phyloP scores from a whole-genome alignment of 805 yeast genomes.

The Groenewaldozyma salmanticensis region DNA sequence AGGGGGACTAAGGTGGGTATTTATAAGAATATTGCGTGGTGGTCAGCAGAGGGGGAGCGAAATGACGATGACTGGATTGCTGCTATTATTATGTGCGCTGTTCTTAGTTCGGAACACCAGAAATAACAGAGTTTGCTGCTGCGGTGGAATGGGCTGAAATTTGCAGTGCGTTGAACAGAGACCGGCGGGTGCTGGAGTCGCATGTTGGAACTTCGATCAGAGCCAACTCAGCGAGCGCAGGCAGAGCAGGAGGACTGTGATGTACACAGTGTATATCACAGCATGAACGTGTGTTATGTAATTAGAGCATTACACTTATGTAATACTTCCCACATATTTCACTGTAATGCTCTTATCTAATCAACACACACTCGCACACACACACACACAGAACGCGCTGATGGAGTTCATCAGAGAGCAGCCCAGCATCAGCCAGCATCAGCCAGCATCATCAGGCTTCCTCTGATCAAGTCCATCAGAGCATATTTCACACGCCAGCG shows the following conservation, averaged over 20 bases:
- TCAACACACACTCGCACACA: too few relatives aligned
- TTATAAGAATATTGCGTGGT: conserved; percentile 5
- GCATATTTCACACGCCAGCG: too few relatives aligned
- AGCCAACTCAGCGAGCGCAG: too few relatives aligned
- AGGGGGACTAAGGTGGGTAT: conserved; percentile 4
- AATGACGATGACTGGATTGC: not conserved
- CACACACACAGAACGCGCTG: too few relatives aligned
- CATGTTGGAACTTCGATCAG: not conserved
- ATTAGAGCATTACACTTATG: too few relatives aligned
- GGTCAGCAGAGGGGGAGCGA: not conserved
- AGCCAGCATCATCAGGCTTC: too few relatives aligned
- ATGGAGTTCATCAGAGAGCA: too few relatives aligned
- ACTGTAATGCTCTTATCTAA: too few relatives aligned
- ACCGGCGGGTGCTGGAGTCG: not conserved
- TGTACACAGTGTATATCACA: conserved; percentile 4
- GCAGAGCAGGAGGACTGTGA: too few relatives aligned
- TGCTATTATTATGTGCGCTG: conserved; percentile 1
- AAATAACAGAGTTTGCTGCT: conserved; percentile 3
- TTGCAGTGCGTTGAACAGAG: conserved; percentile 1
- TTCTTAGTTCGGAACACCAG: not conserved
- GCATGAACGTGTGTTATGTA: not conserved
- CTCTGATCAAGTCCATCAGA: too few relatives aligned
- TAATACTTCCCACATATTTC: too few relatives aligned
- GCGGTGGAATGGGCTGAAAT: not conserved
- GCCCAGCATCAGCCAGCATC: too few relatives aligned